Evolutionary conservation across 257 asterid genomes (phyloP).

Genomic region (Petunia secreta): DNA sequence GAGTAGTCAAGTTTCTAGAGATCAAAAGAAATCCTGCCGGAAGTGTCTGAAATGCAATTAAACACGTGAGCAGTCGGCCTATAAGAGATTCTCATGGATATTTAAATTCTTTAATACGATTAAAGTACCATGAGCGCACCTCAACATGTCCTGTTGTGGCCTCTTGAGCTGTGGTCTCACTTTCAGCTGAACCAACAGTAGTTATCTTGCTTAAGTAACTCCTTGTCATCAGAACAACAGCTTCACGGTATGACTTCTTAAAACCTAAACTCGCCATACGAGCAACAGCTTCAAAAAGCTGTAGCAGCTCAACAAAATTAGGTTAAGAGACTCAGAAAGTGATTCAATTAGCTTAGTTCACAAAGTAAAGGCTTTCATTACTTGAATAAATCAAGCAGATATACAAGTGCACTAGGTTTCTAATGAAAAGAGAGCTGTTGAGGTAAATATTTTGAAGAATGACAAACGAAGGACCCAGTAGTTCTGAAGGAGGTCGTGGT

Average conservation of each 20-base stretch:
- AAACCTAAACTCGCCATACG: slow-evolving; percentile 98
- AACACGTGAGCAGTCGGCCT: slow-evolving; percentile 70
- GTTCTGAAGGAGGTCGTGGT: no score
- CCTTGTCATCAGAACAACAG: slow-evolving; percentile 85
- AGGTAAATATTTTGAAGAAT: no score
- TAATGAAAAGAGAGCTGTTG: no score
- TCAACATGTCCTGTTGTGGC: slow-evolving; percentile 96
- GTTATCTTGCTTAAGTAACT: slow-evolving; percentile 91
- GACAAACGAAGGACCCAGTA: no score
- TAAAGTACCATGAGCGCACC: slow-evolving; percentile 48
- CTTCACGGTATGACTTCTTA: slow-evolving; percentile 97
- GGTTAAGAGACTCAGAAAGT: slow-evolving; percentile 43
- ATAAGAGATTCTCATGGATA: slow-evolving; percentile 31
- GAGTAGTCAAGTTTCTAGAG: slow-evolving; percentile 69
- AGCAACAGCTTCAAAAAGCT: slow-evolving; percentile 99
- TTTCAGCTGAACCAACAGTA: slow-evolving; percentile 84
- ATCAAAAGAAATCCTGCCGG: slow-evolving; percentile 95
- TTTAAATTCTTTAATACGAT: slow-evolving; percentile 24
- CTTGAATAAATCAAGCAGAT: slow-evolving; percentile 14
- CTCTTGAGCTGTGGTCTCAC: slow-evolving; percentile 76
- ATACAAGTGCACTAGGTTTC: slow-evolving; percentile 1
- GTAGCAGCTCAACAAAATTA: slow-evolving; percentile 72
- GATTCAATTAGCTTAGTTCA: slow-evolving; percentile 24
- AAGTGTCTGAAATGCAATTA: slow-evolving; percentile 89
- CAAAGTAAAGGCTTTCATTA: slow-evolving; percentile 9